phyloP scores from a whole-genome alignment of 768 basidiomycete species.

The Imleria badia region DNA sequence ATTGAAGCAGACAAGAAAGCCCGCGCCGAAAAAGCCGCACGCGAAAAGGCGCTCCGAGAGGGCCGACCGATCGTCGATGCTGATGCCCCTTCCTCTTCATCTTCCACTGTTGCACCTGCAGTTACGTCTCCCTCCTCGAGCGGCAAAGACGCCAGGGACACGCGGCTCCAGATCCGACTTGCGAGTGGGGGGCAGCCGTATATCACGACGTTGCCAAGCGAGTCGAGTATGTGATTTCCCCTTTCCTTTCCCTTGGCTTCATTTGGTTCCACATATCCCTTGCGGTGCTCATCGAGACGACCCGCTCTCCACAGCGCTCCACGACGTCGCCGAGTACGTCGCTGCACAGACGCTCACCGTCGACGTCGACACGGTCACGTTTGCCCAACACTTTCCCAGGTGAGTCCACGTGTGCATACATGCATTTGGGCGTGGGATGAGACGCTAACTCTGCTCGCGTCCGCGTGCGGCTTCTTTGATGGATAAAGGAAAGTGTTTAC shows the following conservation, averaged over 20 bases:
- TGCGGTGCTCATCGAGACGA: not conserved
- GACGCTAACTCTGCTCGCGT: no score
- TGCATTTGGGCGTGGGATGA: not conserved
- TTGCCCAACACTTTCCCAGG: conserved; percentile 88
- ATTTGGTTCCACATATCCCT: no score
- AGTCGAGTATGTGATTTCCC: conserved; percentile 61
- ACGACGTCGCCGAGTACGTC: conserved; percentile 84
- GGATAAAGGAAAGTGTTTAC: conserved; percentile 61
- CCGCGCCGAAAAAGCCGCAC: conserved; percentile 82
- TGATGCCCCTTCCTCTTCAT: conserved; percentile 24
- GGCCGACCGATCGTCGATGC: conserved; percentile 51
- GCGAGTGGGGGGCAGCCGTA: conserved; percentile 76
- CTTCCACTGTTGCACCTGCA: conserved; percentile 32
- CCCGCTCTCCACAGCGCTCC: conserved; percentile 53
- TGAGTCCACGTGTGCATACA: conserved; percentile 29
- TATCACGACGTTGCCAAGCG: conserved; percentile 77
- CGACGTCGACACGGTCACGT: conserved; percentile 73
- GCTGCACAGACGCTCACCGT: conserved; percentile 70
- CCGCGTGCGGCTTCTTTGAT: not conserved
- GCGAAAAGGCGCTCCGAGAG: conserved; percentile 90
- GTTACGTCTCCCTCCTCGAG: conserved; percentile 33
- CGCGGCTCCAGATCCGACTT: conserved; percentile 87
- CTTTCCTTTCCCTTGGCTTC: no score
- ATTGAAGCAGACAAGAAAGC: conserved; percentile 93
- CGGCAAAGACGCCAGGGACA: conserved; percentile 82